A percentile compares a stretch with the other conserved stretches of the same genome.
These are phyloP conservation scores for Penicillium paneum DNA, from an alignment of 2,329 filamentous ascomycete genomes.

Conservation along the genomic window DNA sequence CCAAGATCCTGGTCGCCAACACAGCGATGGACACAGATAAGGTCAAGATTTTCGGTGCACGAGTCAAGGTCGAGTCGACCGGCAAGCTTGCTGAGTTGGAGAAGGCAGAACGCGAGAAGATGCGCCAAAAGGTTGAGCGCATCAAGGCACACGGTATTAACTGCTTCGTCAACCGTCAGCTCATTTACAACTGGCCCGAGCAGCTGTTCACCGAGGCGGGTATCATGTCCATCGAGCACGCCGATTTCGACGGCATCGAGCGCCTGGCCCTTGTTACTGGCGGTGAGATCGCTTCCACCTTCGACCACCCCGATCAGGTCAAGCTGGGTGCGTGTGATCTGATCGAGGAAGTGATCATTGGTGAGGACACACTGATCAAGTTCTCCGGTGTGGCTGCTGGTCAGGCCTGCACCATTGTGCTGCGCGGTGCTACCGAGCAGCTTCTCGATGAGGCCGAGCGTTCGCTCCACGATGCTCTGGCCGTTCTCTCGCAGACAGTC, in stretches of 20 bases:
- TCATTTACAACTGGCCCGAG: constrained; percentile 99
- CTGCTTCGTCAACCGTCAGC: constrained; percentile 98
- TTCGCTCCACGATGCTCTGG: constrained; percentile 91
- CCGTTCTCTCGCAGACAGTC: constrained; percentile 94
- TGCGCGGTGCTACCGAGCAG: constrained; percentile 94
- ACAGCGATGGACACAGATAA: constrained; percentile 99
- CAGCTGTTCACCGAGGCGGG: constrained; percentile 97
- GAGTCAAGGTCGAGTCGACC: constrained; percentile 93
- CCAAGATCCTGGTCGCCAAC: constrained; percentile 96
- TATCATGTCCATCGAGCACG: constrained; percentile 98
- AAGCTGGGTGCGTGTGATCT: constrained; percentile 92
- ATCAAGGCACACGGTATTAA: constrained; percentile 99
- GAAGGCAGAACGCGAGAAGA: constrained; percentile 98
- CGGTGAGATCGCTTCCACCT: constrained; percentile 95
- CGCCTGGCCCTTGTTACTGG: constrained; percentile 90
- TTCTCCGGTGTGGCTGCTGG: constrained; percentile 95
- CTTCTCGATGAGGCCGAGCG: constrained; percentile 95
- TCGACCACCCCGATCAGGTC: constrained; percentile 95
- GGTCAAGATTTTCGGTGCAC: constrained; percentile 98
- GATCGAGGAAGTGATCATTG: constrained; percentile 97
- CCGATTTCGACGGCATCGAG: constrained; percentile 98
- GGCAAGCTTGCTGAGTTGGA: constrained; percentile 97
- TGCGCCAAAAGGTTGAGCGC: constrained; percentile 98
- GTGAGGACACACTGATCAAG: constrained; percentile 94
- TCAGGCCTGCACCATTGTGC: constrained; percentile 91